Base-by-base conservation (phyloP, 2,329 filamentous ascomycete species). In the Rhynchosporium graminicola region DNA sequence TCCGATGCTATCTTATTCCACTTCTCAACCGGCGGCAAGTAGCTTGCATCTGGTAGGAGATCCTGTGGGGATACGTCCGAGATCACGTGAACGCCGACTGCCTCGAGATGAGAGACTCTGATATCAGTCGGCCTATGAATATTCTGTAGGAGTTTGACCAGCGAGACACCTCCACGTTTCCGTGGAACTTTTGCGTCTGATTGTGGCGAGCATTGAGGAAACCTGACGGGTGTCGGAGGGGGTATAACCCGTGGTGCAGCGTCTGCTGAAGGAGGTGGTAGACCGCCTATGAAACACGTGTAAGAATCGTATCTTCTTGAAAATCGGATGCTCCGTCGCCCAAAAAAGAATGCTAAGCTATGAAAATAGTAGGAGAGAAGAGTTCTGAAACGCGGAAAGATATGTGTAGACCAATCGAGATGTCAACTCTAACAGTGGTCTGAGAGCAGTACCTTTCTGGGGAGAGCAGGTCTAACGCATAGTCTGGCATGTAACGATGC, bases 41-140 rank as follows among this genome's bases (percentile, higher is more conserved):
- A 81, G 12, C 78, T 76, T 13, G 79, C 70, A 64, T 86, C 80
- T 3, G 86, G 85, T 59, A 88, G 73, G 50, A 88, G 71, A 20
- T 83, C 77, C 58, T 77, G 71, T 12, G 78, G 68, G n/a, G 77
- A 69, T 31, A 77, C 80, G 72, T 87, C 78, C 36, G 78, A 70
- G 65, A 79, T 80, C 67, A 87, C 76, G 68, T 85, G 79, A 38
- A 86, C 76, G 4, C 84, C 84, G 43, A 88, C 78, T 10, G 84
- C 84, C 63, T 81, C 78, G 59, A 88, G 81, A 64, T 86, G 80
- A 46, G 77, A 70, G 47, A 80, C 72, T 33, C 71, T 74, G 62
- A 84, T 74, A 60, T 84, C 81, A 28, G 74, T 72, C 2, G 83
- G 81, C 45, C 85, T 81, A 59, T 83, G 79, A 33, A 85, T 80